Conservation (phyloP, 2,329 filamentous ascomycete species). For the Aspergillus tamarii region DNA sequence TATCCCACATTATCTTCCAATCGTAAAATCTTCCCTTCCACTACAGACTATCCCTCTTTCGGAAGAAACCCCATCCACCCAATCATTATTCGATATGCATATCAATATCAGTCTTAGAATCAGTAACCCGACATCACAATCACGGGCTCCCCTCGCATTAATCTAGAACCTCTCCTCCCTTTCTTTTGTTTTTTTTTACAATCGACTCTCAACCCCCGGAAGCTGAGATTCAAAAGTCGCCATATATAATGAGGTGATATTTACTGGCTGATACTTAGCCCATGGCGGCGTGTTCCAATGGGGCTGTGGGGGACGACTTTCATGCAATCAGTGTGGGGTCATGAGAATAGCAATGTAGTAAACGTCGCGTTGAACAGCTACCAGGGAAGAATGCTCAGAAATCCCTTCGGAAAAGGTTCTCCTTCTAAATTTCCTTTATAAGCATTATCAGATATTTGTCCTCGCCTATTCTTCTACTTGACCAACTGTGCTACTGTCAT, state of each 20-base stretch:
- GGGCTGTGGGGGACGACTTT: not conserved
- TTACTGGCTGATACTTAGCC: fast-evolving
- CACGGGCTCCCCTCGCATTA: not conserved
- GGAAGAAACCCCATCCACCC: not conserved
- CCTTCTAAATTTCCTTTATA: too few species aligned
- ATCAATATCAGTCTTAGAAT: not conserved
- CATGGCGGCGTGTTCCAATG: too few species aligned
- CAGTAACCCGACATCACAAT: not conserved
- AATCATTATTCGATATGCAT: not conserved
- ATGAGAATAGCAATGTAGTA: not conserved
- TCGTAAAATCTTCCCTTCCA: not conserved
- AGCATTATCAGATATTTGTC: too few species aligned
- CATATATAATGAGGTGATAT: not conserved
- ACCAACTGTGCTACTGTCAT: too few species aligned
- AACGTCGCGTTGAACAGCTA: not conserved
- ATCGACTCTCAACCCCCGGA: not conserved
- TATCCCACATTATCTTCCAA: conserved; percentile 7
- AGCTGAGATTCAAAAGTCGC: not conserved
- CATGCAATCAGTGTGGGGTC: not conserved
- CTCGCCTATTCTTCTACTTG: too few species aligned
- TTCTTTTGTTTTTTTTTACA: not conserved
- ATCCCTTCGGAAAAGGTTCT: too few species aligned
- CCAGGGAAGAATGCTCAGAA: not conserved
- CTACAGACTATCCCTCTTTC: not conserved
- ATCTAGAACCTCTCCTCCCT: not conserved